Base-by-base conservation (phyloP, 441 rosid species). In the Aleurites moluccanus region DNA sequence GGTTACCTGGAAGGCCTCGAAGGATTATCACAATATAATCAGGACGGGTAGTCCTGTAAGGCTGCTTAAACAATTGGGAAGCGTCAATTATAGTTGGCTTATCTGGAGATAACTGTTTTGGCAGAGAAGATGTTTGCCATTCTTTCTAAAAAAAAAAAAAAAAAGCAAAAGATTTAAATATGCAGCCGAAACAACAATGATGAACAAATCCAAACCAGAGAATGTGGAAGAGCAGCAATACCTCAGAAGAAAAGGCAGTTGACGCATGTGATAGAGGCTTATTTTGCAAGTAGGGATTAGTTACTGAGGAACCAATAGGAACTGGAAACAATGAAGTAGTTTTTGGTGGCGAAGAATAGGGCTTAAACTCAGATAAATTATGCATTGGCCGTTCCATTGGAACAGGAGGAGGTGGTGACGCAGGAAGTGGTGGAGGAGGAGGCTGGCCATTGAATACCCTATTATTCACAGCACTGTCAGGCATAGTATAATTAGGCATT, bases 1-100 rank as follows among this genome's bases (percentile, higher is more conserved):
- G 20, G 47, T 35, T 79, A 92, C 97, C 99, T 61, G 98, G 98
- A 78, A 95, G 92, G 49, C 99, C 99, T 35, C 97, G 90, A 65
- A 91, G 91, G 60, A 95, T 89, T 70, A 95, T 82, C 62, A 88
- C 98, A 85, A 95, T 81, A 82, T 87, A 92, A 82, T 88, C 93
- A 55, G 93, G 97, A 21, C 92, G 97, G 60, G 84, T 65, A 5
- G 86, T 79, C 33, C 93, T 86, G 83, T 82, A 77, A 74, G 98
- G 97, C 76, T 77, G 82, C 85, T 83, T 90, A 71, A 95, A 88
- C 81, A 95, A 79, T 68, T 86, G 81, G 14, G 90, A 84, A 71
- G 94, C 93, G 81, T 90, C 91, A 45, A 95, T 71, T 42, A 86
- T 72, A 78, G 80, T 86, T 23, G 86, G 87, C 83, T 83, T 89